Evolutionary conservation across 768 basidiomycete species (phyloP).

Genomic region (Kondoa subrosea): DNA sequence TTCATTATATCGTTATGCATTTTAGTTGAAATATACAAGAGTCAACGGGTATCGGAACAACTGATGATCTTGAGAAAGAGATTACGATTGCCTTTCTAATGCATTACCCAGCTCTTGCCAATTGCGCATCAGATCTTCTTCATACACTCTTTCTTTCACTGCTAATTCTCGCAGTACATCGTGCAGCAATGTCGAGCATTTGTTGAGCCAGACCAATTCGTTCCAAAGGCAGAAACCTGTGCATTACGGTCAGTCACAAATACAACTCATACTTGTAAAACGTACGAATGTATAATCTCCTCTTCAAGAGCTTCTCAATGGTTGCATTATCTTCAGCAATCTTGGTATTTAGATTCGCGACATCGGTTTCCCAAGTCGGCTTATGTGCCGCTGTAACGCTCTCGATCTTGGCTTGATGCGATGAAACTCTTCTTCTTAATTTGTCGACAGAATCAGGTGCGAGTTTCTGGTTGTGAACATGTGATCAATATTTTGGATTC

Average conservation of each 20-base stretch:
- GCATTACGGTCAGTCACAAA: not conserved
- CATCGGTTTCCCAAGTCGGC: conserved; percentile 56
- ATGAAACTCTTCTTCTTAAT: not conserved
- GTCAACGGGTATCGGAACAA: not conserved
- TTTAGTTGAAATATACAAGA: not conserved
- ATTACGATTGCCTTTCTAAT: not conserved
- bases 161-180: not conserved
- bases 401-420: not conserved
- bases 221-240: not conserved
- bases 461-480: not conserved
- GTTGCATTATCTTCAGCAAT: not conserved
- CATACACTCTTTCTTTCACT: not conserved
- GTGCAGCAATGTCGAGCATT: not conserved
- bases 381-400: conserved; percentile 44
- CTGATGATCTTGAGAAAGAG: not conserved
- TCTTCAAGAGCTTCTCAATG: not conserved
- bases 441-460: conserved; percentile 1
- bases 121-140: not conserved
- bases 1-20: not conserved
- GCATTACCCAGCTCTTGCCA: not conserved
- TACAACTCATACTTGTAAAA: not conserved
- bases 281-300: conserved; percentile 1
- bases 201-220: not conserved
- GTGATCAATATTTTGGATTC: not conserved
- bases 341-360: not conserved